phyloP scores from a whole-genome alignment of 768 basidiomycete genomes.

The Stropharia rugosoannulata region DNA sequence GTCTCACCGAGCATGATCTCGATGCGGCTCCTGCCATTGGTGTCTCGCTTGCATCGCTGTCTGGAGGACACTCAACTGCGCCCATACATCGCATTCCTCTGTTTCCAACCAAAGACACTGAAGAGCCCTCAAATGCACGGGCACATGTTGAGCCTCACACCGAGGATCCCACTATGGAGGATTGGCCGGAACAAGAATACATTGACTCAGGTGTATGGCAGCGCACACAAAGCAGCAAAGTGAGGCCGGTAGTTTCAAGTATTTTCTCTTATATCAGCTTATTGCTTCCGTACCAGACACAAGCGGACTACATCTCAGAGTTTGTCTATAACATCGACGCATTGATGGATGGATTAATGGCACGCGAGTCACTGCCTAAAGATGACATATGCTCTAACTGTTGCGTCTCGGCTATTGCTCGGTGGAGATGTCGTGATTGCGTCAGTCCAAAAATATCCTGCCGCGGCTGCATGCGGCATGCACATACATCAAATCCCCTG shows the following conservation, averaged over 20 bases:
- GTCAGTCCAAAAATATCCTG: background rate
- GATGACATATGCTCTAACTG: background rate
- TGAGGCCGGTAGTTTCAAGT: too few relatives aligned
- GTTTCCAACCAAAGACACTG: background rate
- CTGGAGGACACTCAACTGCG: background rate
- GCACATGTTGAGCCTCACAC: background rate
- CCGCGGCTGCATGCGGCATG: background rate
- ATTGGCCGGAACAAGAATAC: background rate
- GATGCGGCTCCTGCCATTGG: background rate
- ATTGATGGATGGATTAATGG: background rate
- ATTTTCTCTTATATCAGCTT: background rate
- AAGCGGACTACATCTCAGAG: background rate
- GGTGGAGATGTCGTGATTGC: background rate
- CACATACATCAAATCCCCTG: constrained; percentile 8
- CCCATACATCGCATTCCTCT: background rate
- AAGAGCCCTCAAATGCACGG: background rate
- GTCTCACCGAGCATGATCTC: background rate
- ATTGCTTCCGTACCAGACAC: background rate
- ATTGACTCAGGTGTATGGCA: background rate
- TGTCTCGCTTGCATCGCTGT: background rate
- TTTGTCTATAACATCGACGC: background rate
- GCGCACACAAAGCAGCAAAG: background rate
- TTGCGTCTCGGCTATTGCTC: background rate
- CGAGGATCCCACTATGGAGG: background rate
- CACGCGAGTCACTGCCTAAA: background rate